These are phyloP conservation scores for Wallacemonas sp. DNA, from an alignment of 208 protist genomes.

Conservation along the genomic window DNA sequence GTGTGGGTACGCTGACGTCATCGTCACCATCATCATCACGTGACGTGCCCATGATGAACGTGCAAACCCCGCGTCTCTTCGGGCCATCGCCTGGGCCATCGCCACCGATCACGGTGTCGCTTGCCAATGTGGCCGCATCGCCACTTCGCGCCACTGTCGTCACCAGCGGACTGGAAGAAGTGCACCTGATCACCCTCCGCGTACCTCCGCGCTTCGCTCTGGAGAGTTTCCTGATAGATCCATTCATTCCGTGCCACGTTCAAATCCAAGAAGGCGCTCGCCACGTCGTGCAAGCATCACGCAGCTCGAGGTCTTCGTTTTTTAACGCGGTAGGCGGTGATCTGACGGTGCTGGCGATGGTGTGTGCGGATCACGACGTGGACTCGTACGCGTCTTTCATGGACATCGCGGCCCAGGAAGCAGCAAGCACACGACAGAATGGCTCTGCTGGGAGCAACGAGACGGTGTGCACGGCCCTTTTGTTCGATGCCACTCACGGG, in stretches of 20 bases:
- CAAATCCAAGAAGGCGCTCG: constrained; percentile 56
- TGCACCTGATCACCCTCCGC: background rate
- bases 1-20: no score
- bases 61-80: background rate
- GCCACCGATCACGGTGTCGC: background rate
- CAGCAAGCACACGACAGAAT: no score
- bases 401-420: constrained; percentile 3
- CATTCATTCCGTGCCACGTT: constrained; percentile 42
- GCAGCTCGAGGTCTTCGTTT: no score
- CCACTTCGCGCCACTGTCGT: background rate
- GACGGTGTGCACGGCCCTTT: constrained; percentile 1
- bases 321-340: background rate
- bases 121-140: background rate
- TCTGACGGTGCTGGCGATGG: constrained; percentile 31
- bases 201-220: constrained; percentile 1
- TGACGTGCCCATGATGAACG: no score
- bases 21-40: no score
- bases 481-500: constrained; percentile 10
- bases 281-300: no score
- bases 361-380: constrained; percentile 32
- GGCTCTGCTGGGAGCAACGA: background rate
- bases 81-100: background rate
- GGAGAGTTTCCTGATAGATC: constrained; percentile 64
- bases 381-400: constrained; percentile 31
- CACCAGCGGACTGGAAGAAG: no score